Evolutionary conservation across 805 yeast genomes (phyloP).

Genomic region (Candida xiaguanensis): DNA sequence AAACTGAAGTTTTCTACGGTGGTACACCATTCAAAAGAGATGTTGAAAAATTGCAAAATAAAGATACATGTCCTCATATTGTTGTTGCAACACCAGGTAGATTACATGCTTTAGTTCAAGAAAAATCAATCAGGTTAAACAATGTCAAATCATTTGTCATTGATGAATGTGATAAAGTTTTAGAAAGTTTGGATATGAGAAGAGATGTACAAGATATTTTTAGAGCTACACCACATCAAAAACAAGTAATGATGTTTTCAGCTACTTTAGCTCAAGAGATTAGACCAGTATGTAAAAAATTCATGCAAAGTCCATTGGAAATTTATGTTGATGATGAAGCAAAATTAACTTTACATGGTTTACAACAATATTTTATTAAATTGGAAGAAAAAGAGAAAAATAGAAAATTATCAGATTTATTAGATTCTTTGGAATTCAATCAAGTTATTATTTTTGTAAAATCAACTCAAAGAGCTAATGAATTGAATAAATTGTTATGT

Average conservation of each 20-base stretch:
- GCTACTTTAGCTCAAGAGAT: constrained; percentile 94
- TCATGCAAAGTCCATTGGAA: constrained; percentile 97
- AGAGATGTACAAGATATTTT: constrained; percentile 97
- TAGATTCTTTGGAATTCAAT: constrained; percentile 93
- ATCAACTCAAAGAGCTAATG: constrained; percentile 88
- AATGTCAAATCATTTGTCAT: constrained; percentile 91
- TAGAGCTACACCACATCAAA: constrained; percentile 96
- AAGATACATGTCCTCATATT: constrained; percentile 93
- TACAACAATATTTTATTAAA: constrained; percentile 93
- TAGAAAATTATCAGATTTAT: constrained; percentile 83
- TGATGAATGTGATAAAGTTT: constrained; percentile 98
- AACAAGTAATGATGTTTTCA: constrained; percentile 99
- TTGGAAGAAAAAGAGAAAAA: constrained; percentile 89
- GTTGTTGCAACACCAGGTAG: constrained; percentile 99
- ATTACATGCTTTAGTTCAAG: constrained; percentile 88
- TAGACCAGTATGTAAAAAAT: constrained; percentile 95
- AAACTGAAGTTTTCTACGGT: constrained; percentile 95
- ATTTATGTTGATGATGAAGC: constrained; percentile 97
- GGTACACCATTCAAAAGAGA: constrained; percentile 87
- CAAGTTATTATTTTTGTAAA: constrained; percentile 96
- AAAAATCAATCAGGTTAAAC: constrained; percentile 79
- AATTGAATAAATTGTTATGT: constrained; percentile 80
- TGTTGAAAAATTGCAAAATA: constrained; percentile 81
- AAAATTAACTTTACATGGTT: constrained; percentile 94
- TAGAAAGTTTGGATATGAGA: constrained; percentile 91